Conservation (phyloP, 192 early-diverging fungal genomes). For the Gamsiella multidivaricata region DNA sequence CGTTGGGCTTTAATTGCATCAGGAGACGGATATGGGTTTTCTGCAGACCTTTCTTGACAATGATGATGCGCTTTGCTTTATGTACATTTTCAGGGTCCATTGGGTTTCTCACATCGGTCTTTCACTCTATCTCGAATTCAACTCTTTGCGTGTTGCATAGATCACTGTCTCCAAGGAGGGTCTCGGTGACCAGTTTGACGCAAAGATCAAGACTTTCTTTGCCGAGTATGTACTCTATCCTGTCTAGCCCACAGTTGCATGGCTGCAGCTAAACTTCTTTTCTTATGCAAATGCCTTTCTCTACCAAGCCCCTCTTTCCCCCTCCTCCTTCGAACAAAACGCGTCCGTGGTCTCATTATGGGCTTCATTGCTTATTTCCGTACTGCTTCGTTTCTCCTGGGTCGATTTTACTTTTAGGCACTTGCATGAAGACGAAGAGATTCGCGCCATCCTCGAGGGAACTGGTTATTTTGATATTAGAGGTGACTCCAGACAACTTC, state of each 20-base stretch:
- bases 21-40: too few relatives aligned
- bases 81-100: too few relatives aligned
- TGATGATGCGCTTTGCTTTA: too few relatives aligned
- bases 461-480: slow-evolving; percentile 94
- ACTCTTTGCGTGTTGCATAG: slow-evolving; percentile 44
- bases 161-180: slow-evolving; percentile 84
- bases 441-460: slow-evolving; percentile 91
- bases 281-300: slow-evolving; percentile 68
- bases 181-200: slow-evolving; percentile 88
- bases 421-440: slow-evolving; percentile 98
- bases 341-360: too few relatives aligned
- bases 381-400: slow-evolving; percentile 11
- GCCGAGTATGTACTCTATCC: slow-evolving; percentile 69
- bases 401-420: slow-evolving; percentile 62
- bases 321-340: neutral
- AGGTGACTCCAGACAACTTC: too few relatives aligned
- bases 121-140: neutral
- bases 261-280: slow-evolving; percentile 95
- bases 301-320: neutral
- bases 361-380: slow-evolving; percentile 11
- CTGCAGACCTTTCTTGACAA: too few relatives aligned
- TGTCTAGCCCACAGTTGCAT: too few relatives aligned
- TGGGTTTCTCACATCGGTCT: too few relatives aligned
- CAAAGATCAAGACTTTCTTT: slow-evolving; percentile 93
- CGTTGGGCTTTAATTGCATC: too few relatives aligned